These are phyloP conservation scores for Fusarium sp. DNA, from an alignment of 2,329 filamentous ascomycete genomes.

Conservation along the genomic window DNA sequence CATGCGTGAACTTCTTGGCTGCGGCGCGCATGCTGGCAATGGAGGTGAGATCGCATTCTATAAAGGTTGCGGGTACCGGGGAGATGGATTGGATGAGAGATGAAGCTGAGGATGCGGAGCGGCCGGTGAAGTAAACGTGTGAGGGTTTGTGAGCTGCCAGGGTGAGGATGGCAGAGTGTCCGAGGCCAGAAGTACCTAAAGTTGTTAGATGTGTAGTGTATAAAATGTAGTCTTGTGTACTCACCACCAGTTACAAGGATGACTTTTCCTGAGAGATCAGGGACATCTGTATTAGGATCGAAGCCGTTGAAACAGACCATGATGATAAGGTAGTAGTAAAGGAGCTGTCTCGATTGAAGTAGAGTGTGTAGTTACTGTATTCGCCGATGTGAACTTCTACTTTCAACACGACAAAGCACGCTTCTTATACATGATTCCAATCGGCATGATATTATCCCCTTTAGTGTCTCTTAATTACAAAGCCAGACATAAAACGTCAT, in stretches of 20 bases:
- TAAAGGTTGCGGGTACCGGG: conserved; percentile 45
- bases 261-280: conserved; percentile 63
- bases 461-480: conserved; percentile 6
- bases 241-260: conserved; percentile 67
- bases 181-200: conserved; percentile 56
- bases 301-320: conserved; percentile 43
- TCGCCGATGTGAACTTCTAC: neutral
- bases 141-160: conserved; percentile 61
- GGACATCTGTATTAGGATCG: conserved; percentile 61
- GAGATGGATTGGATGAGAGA: conserved; percentile 60
- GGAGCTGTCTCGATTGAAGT: neutral
- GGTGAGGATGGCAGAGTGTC: conserved; percentile 48
- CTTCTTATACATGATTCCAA: conserved; percentile 14
- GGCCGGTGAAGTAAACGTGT: conserved; percentile 69
- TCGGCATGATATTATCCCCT: neutral
- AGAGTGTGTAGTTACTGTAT: neutral
- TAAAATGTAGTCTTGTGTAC: neutral
- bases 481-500: conserved; percentile 16
- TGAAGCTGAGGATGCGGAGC: conserved; percentile 60
- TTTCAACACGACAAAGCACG: no score
- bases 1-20: conserved; percentile 57
- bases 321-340: neutral
- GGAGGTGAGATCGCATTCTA: conserved; percentile 66
- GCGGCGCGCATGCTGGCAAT: conserved; percentile 64
- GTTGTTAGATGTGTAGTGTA: conserved; percentile 3